Base-by-base conservation (phyloP, 768 basidiomycete species). In the Xerocomellus chrysenteron region DNA sequence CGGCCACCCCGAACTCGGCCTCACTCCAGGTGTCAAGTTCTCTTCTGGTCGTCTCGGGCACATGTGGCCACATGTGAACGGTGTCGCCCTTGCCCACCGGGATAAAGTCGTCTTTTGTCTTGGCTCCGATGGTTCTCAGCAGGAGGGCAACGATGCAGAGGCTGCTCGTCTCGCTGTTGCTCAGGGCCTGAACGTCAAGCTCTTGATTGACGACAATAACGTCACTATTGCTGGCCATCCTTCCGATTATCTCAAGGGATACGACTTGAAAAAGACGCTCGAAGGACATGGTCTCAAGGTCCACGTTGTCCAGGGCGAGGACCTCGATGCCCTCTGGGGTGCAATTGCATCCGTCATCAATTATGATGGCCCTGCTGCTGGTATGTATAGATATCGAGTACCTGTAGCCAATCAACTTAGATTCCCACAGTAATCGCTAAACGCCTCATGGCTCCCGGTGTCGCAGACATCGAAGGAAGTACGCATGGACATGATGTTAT, bases 181-280 rank as follows among this genome's bases (percentile, higher is more conserved):
- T 2, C 86, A 93, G 68, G 73, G 77, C 42, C 77, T 94, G 63
- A 92, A 93, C 68, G 82, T 94, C 71, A 94, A 94, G 73, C 76
- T 94, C 54, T 72, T 94, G 69, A 86, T 94, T 60, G 92, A 94
- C 63, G 90, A 93, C 73, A 94, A 94, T 73, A 87, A 94, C 68
- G 92, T 94, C 61, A 94, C 92, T 9, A 94, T 94, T 57, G 85
- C 92, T n/a, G 92, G 92, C 0, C 91, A 94, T 65, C 92, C 92
- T 5, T 92, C 90, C 14, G 73, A 92, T 47, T 94, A 94, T 68
- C 82, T 93, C 64, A 85, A 85, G 67, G 92, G 92, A 24, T 94
- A 84, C 73, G 79, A 85, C 50, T 66, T 93, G 35, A 66, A 73
- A 24, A 83, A 85, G 75, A 93, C 91, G 0, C 81, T 94, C 16